These are phyloP conservation scores for Penicillium polonicum DNA, from an alignment of 2,329 filamentous ascomycete species.

Conservation along the genomic window DNA sequence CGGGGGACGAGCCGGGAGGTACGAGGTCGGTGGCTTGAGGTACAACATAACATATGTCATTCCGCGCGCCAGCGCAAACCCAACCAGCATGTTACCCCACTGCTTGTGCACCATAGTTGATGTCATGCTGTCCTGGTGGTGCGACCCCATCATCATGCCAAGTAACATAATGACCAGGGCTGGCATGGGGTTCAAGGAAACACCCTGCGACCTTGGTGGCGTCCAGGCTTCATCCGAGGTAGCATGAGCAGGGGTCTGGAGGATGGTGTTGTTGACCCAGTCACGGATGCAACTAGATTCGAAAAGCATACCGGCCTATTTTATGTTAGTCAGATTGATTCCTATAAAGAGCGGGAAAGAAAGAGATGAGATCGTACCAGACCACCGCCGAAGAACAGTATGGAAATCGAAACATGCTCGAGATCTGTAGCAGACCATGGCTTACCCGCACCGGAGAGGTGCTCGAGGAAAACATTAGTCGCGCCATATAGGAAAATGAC, in stretches of 20 bases:
- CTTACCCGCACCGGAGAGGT: slow-evolving; percentile 69
- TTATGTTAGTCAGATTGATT: slow-evolving; percentile 3
- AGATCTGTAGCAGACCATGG: slow-evolving; percentile 77
- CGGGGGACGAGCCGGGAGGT: slow-evolving; percentile 78
- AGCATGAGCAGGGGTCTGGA: slow-evolving; percentile 40
- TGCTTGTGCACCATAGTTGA: slow-evolving; percentile 92
- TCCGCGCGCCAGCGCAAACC: slow-evolving; percentile 73
- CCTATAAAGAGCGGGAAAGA: neutral
- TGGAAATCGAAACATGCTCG: slow-evolving; percentile 87
- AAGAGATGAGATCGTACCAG: slow-evolving; percentile 53
- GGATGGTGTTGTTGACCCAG: slow-evolving; percentile 50
- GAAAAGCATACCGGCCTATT: slow-evolving; percentile 75
- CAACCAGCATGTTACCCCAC: slow-evolving; percentile 83
- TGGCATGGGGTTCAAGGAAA: slow-evolving; percentile 85
- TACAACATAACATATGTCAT: slow-evolving; percentile 79
- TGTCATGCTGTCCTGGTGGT: slow-evolving; percentile 79
- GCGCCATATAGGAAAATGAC: slow-evolving; percentile 87
- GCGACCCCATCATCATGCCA: slow-evolving; percentile 92
- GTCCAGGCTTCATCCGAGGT: slow-evolving; percentile 53
- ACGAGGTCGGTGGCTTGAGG: slow-evolving; percentile 74
- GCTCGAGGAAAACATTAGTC: slow-evolving; percentile 90
- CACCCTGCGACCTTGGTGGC: slow-evolving; percentile 65
- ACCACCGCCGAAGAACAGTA: slow-evolving; percentile 91
- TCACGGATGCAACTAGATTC: slow-evolving; percentile 70
- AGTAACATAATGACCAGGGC: slow-evolving; percentile 81